Evolutionary conservation across 805 yeast genomes (phyloP).

Genomic region (Suhomyces canberraensis): DNA sequence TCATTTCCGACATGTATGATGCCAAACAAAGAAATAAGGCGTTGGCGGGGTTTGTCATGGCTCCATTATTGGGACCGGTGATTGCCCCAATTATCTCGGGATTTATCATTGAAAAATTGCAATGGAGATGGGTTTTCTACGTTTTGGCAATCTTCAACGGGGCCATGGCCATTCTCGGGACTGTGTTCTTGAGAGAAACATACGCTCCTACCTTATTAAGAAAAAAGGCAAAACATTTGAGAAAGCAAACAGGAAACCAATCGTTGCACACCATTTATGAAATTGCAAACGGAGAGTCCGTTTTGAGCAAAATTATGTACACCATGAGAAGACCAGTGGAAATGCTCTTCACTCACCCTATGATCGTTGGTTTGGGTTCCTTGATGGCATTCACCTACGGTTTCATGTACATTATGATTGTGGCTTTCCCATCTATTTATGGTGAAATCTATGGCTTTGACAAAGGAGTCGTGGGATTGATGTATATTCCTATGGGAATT

Average conservation of each 20-base stretch:
- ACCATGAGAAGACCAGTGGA: conserved; percentile 55
- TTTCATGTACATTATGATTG: conserved; percentile 60
- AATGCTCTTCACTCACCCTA: conserved; percentile 55
- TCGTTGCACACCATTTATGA: conserved; percentile 61
- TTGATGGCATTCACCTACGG: conserved; percentile 68
- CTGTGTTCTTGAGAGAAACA: conserved; percentile 55
- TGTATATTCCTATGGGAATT: conserved; percentile 55
- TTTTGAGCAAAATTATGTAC: conserved; percentile 35
- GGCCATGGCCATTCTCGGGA: conserved; percentile 37
- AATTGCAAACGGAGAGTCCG: conserved; percentile 48
- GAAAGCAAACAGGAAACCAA: conserved; percentile 53
- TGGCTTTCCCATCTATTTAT: conserved; percentile 57
- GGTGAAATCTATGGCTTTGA: conserved; percentile 43
- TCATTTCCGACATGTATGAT: conserved; percentile 58
- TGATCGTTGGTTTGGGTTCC: conserved; percentile 59
- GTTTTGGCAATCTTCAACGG: conserved; percentile 59
- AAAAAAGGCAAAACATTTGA: conserved; percentile 44
- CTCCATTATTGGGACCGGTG: conserved; percentile 70
- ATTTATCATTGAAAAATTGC: conserved; percentile 46
- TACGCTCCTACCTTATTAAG: conserved; percentile 53
- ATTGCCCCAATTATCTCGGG: conserved; percentile 61
- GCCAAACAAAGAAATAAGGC: conserved; percentile 52
- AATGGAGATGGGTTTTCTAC: conserved; percentile 72
- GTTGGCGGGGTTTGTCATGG: conserved; percentile 54
- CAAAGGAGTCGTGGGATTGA: conserved; percentile 51